Base-by-base conservation (phyloP, 1,284 basidiomycete genomes). In the Sparassis latifolia region DNA sequence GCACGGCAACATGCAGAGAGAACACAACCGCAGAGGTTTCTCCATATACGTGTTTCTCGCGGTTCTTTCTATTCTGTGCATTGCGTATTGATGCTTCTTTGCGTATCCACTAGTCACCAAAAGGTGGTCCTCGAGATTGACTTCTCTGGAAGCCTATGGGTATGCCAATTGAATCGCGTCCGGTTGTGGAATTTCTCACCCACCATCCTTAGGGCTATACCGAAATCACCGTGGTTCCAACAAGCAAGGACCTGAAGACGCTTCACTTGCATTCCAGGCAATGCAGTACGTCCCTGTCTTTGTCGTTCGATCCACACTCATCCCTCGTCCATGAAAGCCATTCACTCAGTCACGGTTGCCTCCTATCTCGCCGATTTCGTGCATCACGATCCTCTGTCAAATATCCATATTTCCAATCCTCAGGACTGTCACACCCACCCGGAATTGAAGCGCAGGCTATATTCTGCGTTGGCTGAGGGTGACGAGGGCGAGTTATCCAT, bases 401-500 rank as follows among this genome's bases (percentile, higher is more conserved):
- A 81, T 50, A 76, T 92, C 56, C 77, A 74, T 42, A 76, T 89
- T 51, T 80, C 69, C 30, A 84, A 90, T 52, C 75, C 88, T 3
- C 79, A 84, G 55, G 92, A 97, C 62, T 87, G 91, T 51, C 91
- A 94, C 62, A 79, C 82, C 41, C 94, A 97, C 69, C 91, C 93
- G 5, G 96, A 97, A 66, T 77, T 97, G 55, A 98, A 97, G 76
- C 82, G 96, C 49, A 90, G 87, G 70, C 69, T 97, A 33, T 99
- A 93, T 72, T 84, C 92, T 0, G 90, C 94, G 0, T 76, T 93
- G 42, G 84, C 91, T 51, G 95, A 98, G 60, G 82, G 85, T 42
- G 92, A 94, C 55, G 90, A 97, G 64, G 96, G 97, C 53, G 97
- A 98, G 68, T 69, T 99, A 39, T 92, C 92, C 10, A 92, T 99